Base-by-base conservation (phyloP, 805 yeast genomes). In the Metschnikowia borealis region DNA sequence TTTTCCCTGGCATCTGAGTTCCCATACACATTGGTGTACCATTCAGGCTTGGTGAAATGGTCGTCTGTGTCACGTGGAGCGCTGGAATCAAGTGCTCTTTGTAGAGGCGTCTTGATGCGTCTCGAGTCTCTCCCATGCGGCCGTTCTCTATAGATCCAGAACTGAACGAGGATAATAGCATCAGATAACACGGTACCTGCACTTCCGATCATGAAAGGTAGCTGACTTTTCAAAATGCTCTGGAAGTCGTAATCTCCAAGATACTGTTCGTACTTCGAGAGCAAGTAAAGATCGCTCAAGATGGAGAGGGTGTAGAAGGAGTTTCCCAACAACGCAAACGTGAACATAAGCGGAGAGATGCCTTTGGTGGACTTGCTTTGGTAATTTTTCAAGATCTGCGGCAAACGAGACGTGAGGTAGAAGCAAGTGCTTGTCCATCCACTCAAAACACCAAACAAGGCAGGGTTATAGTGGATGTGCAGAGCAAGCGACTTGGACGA, bases 281-380 rank as follows among this genome's bases (percentile, higher is more conserved):
- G 45, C n/a, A 69, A 49, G 41, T 55, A 64, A 44, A 70, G 60
- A 45, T 70, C 73, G 15, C 61, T 45, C n/a, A 59, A 48, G 10
- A 71, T 61, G 5, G 74, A 70, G 5, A 66, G 52, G 31, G 69
- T 62, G 54, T 72, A 71, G 47, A 70, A 65, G 6, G 58, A 43
- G 54, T 70, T 71, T 2, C 75, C 75, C 17, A 65, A 36, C 64
- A 71, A 60, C 20, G 74, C 73, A 52, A 69, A 64, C 2, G 70
- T 15, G 47, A 72, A 68, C 32, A 71, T 59, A 38, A 57, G 65
- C 2, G 68, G 62, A 15, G 74, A 65, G 11, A 71, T 59, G 0
- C 76, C 76, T 42, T 62, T 47, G 5, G 75, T 70, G 13, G 74
- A 65, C 44, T 64, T 61, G 21, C 51, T 49, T 3, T 43, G 48